Percentiles rank a stretch among this genome's conserved stretches.
Evolutionary conservation across 1,284 basidiomycete species (phyloP).

Genomic region (Marasmius oreades): DNA sequence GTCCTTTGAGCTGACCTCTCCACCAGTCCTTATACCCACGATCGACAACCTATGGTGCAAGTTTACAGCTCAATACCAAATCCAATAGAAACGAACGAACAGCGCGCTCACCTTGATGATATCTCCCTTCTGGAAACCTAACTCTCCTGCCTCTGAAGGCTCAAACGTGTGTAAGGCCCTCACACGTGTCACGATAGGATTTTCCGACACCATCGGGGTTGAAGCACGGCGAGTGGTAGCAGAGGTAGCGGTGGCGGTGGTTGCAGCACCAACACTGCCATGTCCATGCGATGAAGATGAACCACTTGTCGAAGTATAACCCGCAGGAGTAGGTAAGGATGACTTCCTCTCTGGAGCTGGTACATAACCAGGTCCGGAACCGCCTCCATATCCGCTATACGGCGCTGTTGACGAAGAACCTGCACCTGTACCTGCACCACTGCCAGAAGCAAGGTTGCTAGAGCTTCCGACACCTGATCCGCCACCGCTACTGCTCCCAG

Average conservation of each 20-base stretch:
- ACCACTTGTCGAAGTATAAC: constrained; percentile 8
- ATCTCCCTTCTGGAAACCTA: constrained; percentile 92
- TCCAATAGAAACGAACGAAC: neutral
- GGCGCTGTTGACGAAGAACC: constrained; percentile 21
- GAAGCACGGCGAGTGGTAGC: constrained; percentile 11
- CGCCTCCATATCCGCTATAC: constrained; percentile 13
- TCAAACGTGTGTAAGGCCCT: constrained; percentile 90
- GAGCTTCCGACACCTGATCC: constrained; percentile 38
- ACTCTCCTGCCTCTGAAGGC: constrained; percentile 86
- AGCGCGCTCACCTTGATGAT: constrained; percentile 81
- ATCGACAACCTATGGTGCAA: constrained; percentile 84
- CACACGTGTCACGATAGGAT: constrained; percentile 73
- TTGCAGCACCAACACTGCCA: neutral
- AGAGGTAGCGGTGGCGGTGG: constrained; percentile 6
- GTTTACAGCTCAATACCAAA: constrained; percentile 32
- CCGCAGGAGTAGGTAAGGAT: constrained; percentile 1
- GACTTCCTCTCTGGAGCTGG: constrained; percentile 6
- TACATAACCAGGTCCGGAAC: constrained; percentile 14
- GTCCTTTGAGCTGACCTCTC: constrained; percentile 89
- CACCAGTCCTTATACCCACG: constrained; percentile 98
- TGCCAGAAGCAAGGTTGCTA: constrained; percentile 13
- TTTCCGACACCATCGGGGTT: constrained; percentile 27
- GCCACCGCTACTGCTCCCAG: constrained; percentile 34
- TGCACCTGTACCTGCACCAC: constrained; percentile 23
- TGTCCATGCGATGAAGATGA: constrained; percentile 8